Evolutionary conservation across 1,284 basidiomycete species (phyloP), one percentile per base, ranked within the genome.

Genomic region (Apiotrichum brassicae): DNA sequence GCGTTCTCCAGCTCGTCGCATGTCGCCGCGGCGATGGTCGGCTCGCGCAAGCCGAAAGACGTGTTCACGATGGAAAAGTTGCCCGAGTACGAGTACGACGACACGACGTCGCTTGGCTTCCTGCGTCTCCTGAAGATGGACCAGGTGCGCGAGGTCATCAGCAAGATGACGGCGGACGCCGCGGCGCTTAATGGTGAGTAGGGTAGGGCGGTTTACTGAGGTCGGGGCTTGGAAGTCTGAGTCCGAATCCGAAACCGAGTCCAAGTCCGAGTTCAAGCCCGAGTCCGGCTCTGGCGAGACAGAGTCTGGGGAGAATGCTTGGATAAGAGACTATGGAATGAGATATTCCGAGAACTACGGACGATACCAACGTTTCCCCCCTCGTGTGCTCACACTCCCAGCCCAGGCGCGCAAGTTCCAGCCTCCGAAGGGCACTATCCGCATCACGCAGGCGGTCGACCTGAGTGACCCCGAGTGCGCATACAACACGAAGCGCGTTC

Each of bases 81-180:
- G 18, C 75, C 76, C 50, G 34, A 74, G 43, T 79, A 76, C 55
- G 75, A 77, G 24, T 87, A 87, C 63, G 71, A 75, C 47, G 72
- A 74, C 58, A 76, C 83, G 33, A 79, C 83, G 8, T 76, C 82
- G 23, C 75, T 77, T 28, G 86, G 83, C 8, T 85, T 87, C 73
- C 60, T 83, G 24, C 77, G 82, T 54, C 72, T 90, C 43, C 77
- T 81, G 53, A 79, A 86, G 62, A 80, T 88, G 56, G 79, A 87
- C 28, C 79, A 84, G 59, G 72, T 79, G 43, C 73, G 88, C 40
- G 78, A 84, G 57, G 86, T 90, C 61, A 74, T 91, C 66, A 78
- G 86, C 44, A 77, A 89, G 59, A 87, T 91, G 55, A 87, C 88
- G 66, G 81, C 85, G 57, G 89, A 92, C 70, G 81, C 87, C 77